These are phyloP conservation scores for Colletotrichum euphorbiae DNA, from an alignment of 2,329 filamentous ascomycete genomes.

Conservation along the genomic window DNA sequence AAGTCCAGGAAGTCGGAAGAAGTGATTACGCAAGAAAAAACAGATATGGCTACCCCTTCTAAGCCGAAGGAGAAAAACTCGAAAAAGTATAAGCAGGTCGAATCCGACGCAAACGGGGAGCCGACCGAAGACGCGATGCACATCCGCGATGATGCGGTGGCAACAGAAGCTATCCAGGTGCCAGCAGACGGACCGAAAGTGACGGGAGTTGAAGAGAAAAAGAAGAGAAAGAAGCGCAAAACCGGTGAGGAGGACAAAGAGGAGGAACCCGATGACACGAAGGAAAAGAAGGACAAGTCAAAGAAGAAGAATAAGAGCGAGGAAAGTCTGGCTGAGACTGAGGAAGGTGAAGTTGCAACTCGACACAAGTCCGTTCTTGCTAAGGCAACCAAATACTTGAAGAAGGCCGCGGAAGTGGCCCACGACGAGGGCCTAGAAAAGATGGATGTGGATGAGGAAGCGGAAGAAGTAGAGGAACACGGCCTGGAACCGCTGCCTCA, in stretches of 20 bases:
- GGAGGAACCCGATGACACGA: slow-evolving; percentile 34
- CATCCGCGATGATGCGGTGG: slow-evolving; percentile 27
- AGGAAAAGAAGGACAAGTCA: slow-evolving; percentile 43
- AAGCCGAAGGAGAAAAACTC: slow-evolving; percentile 51
- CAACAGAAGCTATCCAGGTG: too few species aligned
- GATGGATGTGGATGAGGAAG: slow-evolving; percentile 44
- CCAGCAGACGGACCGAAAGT: slow-evolving; percentile 21
- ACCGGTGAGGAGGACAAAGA: background rate
- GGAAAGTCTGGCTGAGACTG: slow-evolving; percentile 40
- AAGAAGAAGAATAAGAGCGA: slow-evolving; percentile 41
- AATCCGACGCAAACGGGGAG: slow-evolving; percentile 34
- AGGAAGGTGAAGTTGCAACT: slow-evolving; percentile 47
- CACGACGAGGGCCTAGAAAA: slow-evolving; percentile 48
- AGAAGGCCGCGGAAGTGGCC: slow-evolving; percentile 57
- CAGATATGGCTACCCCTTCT: slow-evolving; percentile 41
- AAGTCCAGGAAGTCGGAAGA: slow-evolving; percentile 47
- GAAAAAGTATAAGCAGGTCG: slow-evolving; percentile 47
- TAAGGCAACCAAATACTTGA: slow-evolving; percentile 67
- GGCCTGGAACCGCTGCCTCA: slow-evolving; percentile 87
- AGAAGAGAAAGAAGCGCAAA: slow-evolving; percentile 11
- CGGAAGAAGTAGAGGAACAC: slow-evolving; percentile 63
- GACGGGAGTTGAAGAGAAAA: slow-evolving; percentile 40
- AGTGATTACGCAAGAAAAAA: slow-evolving; percentile 33
- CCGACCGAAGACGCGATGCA: background rate
- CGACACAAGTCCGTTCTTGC: slow-evolving; percentile 65